Evolutionary conservation across 345 rosid species (phyloP), one percentile per base, ranked within the genome.

Genomic region (Murraya koenigii): DNA sequence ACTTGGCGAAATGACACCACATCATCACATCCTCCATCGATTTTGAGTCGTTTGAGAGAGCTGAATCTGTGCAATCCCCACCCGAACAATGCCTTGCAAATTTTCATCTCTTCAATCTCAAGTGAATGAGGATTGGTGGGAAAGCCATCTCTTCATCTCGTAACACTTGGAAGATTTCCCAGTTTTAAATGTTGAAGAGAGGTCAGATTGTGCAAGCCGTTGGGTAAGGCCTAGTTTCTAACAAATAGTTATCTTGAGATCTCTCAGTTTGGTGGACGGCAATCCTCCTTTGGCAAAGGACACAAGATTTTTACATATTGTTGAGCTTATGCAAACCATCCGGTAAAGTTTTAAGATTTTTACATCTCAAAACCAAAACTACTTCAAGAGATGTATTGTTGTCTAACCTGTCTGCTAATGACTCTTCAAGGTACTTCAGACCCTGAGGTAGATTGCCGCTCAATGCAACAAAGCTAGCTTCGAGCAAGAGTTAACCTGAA

Each of bases 41-140:
- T 61, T 2, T 22, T 1, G 7, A 82, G 77, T 7, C 11, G 2
- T 67, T 1, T 11, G 38, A 72, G 78, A 22, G 71, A 76, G 64
- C 28, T 52, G 44, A 82, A 76, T 32, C 66, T 73, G 79, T 76
- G 26, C 78, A 79, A 67, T 23, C 80, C 85, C 85, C 79, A 74
- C 4, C 49, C 32, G 3, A 70, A 73, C 22, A 80, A 68, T 32
- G 67, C 15, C 41, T 68, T 26, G 14, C 14, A 59, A 15, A 67
- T 75, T 6, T 69, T 63, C 39, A 14, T 1, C 13, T 69, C 5
- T 0, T 30, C 1, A 33, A 75, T 22, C 7, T 0, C 2, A 41
- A 80, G 82, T 19, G 59, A 14, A 19, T n/a, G 4, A 25, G 75
- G 58, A 33, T 36, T 69, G 4, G 15, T 36, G 15, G 82, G 82